Evolutionary conservation across 1,284 basidiomycete genomes (phyloP).

Genomic region (Athelia sp.): DNA sequence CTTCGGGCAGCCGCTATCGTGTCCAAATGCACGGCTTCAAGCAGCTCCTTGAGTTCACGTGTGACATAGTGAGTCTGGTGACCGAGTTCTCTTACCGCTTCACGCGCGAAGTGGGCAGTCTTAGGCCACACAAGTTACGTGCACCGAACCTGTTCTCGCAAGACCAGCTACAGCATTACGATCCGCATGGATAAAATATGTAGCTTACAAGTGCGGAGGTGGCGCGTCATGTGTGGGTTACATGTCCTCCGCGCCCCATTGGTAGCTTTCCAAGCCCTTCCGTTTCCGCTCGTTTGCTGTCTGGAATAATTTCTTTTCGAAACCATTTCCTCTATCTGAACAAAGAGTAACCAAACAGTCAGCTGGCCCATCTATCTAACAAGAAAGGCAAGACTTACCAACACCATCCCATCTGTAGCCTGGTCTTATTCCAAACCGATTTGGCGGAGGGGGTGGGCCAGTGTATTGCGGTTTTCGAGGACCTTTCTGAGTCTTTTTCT

Average conservation of each 20-base stretch:
- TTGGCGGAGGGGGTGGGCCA: slow-evolving; percentile 87
- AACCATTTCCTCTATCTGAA: slow-evolving; percentile 87
- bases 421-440: slow-evolving; percentile 92
- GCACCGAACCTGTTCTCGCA: too few relatives aligned
- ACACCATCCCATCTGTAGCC: slow-evolving; percentile 98
- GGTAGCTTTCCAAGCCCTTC: slow-evolving; percentile 64
- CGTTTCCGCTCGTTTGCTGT: slow-evolving; percentile 71
- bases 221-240: slow-evolving; percentile 29
- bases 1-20: too few relatives aligned
- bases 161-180: too few relatives aligned
- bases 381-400: slow-evolving; percentile 46
- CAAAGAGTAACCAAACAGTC: slow-evolving; percentile 8
- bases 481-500: slow-evolving; percentile 74
- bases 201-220: background rate
- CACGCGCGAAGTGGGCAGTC: too few relatives aligned
- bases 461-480: slow-evolving; percentile 81
- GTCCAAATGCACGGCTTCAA: too few relatives aligned
- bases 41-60: too few relatives aligned
- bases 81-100: too few relatives aligned
- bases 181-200: too few relatives aligned
- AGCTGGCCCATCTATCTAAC: slow-evolving; percentile 1
- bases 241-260: slow-evolving; percentile 91
- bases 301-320: slow-evolving; percentile 91
- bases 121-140: too few relatives aligned
- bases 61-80: too few relatives aligned